Evolutionary conservation across 305 asterid genomes (phyloP).

Genomic region (Andrographis paniculata): DNA sequence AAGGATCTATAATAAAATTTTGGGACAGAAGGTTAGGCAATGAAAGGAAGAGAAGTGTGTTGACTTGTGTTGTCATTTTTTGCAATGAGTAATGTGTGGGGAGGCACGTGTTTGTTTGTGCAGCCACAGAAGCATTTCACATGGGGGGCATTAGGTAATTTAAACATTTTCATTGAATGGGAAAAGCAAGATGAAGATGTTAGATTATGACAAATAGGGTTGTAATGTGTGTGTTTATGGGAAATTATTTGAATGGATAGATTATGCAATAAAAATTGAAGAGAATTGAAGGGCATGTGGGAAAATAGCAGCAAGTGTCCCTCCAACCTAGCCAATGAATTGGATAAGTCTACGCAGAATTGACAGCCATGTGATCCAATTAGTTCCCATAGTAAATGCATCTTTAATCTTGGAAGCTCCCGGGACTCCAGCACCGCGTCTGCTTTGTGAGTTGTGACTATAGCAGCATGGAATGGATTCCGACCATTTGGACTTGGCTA

Average conservation of each 20-base stretch:
- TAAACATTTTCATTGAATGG: background rate
- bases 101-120: background rate
- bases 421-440: no score
- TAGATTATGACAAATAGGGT: background rate
- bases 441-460: no score
- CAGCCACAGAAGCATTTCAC: background rate
- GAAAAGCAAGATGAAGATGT: background rate
- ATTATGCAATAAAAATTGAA: background rate
- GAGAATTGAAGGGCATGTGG: background rate
- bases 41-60: background rate
- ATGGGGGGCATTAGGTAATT: background rate
- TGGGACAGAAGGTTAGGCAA: background rate
- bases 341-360: slow-evolving; percentile 10
- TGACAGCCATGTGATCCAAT: slow-evolving; percentile 34
- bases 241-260: no score
- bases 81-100: no score
- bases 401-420: background rate
- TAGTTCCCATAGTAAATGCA: slow-evolving; percentile 22
- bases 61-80: background rate
- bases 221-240: background rate
- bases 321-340: background rate
- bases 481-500: no score
- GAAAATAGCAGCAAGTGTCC: background rate
- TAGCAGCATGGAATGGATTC: no score
- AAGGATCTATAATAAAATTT: no score